phyloP scores from a whole-genome alignment of 2,329 filamentous ascomycete genomes.

The Verticillium longisporum region DNA sequence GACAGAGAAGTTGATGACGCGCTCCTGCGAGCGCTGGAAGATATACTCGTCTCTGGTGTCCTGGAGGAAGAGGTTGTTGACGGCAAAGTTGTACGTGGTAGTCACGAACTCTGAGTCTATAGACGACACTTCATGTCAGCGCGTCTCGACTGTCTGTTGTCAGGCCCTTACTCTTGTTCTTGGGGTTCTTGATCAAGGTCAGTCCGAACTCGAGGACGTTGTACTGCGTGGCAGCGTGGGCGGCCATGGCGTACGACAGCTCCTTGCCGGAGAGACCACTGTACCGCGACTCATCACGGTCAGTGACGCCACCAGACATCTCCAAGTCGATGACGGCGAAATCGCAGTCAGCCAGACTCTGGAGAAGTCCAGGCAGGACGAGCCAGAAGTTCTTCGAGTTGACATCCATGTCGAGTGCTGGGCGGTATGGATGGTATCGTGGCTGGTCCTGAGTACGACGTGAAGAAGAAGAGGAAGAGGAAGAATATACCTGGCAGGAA shows the following conservation, averaged over 20 bases:
- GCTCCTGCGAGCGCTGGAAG: slow-evolving; percentile 16
- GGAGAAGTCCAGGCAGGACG: slow-evolving; percentile 20
- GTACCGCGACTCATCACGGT: background rate
- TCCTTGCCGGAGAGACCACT: background rate
- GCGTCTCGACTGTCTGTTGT: too few species aligned
- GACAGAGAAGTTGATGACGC: slow-evolving; percentile 19
- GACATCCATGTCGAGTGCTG: slow-evolving; percentile 10
- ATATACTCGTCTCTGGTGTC: background rate
- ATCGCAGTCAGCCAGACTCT: slow-evolving; percentile 18
- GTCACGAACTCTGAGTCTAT: background rate
- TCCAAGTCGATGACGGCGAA: slow-evolving; percentile 29
- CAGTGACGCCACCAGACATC: slow-evolving; percentile 25
- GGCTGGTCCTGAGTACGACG: background rate
- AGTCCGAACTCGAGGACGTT: slow-evolving; percentile 28
- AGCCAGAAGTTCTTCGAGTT: slow-evolving; percentile 11
- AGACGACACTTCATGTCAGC: background rate
- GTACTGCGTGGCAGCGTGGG: slow-evolving; percentile 20
- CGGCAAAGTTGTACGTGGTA: slow-evolving; percentile 20
- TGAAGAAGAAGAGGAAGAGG: background rate
- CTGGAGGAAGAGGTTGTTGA: slow-evolving; percentile 20
- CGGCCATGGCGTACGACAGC: slow-evolving; percentile 19
- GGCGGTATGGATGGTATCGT: background rate
- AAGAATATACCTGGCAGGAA: background rate
- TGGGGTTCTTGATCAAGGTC: slow-evolving; percentile 18
- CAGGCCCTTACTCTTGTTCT: slow-evolving; percentile 1